phyloP scores from a whole-genome alignment of 2,329 filamentous ascomycete genomes.

The Fusarium mangiferae region DNA sequence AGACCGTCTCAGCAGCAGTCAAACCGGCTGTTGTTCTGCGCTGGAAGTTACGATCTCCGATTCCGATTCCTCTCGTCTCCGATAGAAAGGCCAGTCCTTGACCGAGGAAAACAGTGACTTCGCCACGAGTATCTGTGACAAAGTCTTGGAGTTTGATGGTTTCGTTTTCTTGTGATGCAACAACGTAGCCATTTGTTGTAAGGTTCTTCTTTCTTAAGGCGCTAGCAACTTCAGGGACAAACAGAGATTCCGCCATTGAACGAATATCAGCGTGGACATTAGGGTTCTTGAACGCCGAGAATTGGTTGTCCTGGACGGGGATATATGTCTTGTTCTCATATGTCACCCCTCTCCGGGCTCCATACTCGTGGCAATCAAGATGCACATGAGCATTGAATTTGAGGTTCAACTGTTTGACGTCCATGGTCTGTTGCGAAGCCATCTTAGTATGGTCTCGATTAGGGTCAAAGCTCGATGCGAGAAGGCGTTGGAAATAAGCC shows the following conservation, averaged over 20 bases:
- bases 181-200: slow-evolving; percentile 44
- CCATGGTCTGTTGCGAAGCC: slow-evolving; percentile 45
- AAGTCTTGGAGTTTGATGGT: slow-evolving; percentile 43
- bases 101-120: slow-evolving; percentile 40
- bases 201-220: slow-evolving; percentile 39
- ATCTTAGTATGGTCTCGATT: slow-evolving; percentile 49
- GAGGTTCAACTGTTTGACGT: slow-evolving; percentile 44
- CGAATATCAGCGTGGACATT: slow-evolving; percentile 48
- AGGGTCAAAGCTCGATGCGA: slow-evolving; percentile 46
- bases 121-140: slow-evolving; percentile 45
- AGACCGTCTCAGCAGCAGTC: slow-evolving; percentile 39
- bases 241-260: slow-evolving; percentile 41
- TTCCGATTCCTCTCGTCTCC: slow-evolving; percentile 46
- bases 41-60: slow-evolving; percentile 45
- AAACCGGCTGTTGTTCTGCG: slow-evolving; percentile 44
- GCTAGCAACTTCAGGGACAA: slow-evolving; percentile 40
- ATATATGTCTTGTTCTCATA: slow-evolving; percentile 31
- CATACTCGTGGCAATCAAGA: slow-evolving; percentile 49
- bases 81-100: slow-evolving; percentile 47
- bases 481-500: slow-evolving; percentile 46
- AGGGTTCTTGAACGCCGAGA: slow-evolving; percentile 49
- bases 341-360: slow-evolving; percentile 1
- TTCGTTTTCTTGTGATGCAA: slow-evolving; percentile 24
- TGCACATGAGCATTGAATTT: slow-evolving; percentile 46
- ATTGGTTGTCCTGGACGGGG: slow-evolving; percentile 44